A percentile compares a stretch with the other conserved stretches of the same genome.
phyloP scores from a whole-genome alignment of 2,329 filamentous ascomycete genomes.

The Tothia fuscella region DNA sequence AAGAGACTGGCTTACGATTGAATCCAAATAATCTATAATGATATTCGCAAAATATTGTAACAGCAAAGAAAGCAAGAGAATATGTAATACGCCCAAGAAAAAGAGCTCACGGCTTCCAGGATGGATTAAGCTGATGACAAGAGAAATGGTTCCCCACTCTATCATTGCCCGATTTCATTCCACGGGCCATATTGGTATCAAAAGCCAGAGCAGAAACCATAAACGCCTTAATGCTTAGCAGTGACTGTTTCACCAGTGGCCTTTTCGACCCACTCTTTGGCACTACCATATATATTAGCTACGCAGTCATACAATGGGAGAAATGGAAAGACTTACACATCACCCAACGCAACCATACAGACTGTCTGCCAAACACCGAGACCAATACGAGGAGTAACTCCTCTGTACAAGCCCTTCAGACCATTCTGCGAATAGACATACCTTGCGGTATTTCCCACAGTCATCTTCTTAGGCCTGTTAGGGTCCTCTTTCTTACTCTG shows the following conservation, averaged over 20 bases:
- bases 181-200: no score
- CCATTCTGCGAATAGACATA: conserved; percentile 93
- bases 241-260: conserved; percentile 51
- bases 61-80: no score
- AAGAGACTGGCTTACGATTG: no score
- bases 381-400: conserved; percentile 85
- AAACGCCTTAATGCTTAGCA: conserved; percentile 46
- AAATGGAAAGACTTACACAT: conserved; percentile 58
- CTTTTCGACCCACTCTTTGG: conserved; percentile 54
- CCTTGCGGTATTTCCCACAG: conserved; percentile 64
- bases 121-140: no score
- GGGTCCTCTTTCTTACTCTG: conserved; percentile 98
- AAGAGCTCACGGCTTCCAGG: no score
- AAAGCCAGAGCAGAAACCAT: no score
- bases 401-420: conserved; percentile 84
- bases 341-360: conserved; percentile 98
- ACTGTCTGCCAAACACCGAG: conserved; percentile 98
- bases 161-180: no score
- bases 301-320: background rate
- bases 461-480: conserved; percentile 98
- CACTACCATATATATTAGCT: conserved; percentile 30
- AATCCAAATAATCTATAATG: no score
- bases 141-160: no score
- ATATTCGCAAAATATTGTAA: no score
- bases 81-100: no score